phyloP scores from a whole-genome alignment of 75 land plant species.

The Sequoia sempervirens region DNA sequence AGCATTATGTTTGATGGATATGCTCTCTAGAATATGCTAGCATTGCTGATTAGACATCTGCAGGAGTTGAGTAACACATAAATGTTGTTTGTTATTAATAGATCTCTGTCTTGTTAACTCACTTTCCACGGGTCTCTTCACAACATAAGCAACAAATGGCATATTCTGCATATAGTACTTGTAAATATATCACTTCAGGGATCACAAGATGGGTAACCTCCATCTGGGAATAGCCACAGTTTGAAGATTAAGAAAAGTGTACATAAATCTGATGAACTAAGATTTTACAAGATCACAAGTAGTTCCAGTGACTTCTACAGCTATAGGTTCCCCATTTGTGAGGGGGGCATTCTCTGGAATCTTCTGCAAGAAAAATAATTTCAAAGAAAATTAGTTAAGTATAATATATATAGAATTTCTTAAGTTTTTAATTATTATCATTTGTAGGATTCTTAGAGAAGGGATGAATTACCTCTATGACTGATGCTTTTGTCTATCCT shows the following conservation, averaged over 20 bases:
- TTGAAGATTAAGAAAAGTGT: not conserved
- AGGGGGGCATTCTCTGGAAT: constrained; percentile 37
- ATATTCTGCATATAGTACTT: constrained; percentile 22
- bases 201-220: not conserved
- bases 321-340: constrained; percentile 24
- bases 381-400: not conserved
- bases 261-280: not conserved
- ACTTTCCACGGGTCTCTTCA: constrained; percentile 40
- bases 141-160: constrained; percentile 9
- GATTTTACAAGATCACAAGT: not conserved
- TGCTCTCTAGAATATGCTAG: not conserved
- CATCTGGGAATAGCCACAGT: not conserved
- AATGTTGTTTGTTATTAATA: constrained; percentile 81
- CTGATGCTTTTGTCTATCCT: constrained; percentile 33
- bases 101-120: constrained; percentile 60
- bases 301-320: not conserved
- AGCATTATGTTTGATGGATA: not conserved
- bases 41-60: not conserved
- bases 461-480: constrained; percentile 26
- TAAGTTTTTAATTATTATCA: not conserved
- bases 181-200: not conserved
- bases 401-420: not conserved
- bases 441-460: not conserved
- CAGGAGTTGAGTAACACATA: constrained; percentile 10
- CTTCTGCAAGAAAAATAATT: constrained; percentile 18